Evolutionary conservation across 2,329 filamentous ascomycete genomes (phyloP), one percentile per base, ranked within the genome.

Genomic region (Colletotrichum eremochloae): DNA sequence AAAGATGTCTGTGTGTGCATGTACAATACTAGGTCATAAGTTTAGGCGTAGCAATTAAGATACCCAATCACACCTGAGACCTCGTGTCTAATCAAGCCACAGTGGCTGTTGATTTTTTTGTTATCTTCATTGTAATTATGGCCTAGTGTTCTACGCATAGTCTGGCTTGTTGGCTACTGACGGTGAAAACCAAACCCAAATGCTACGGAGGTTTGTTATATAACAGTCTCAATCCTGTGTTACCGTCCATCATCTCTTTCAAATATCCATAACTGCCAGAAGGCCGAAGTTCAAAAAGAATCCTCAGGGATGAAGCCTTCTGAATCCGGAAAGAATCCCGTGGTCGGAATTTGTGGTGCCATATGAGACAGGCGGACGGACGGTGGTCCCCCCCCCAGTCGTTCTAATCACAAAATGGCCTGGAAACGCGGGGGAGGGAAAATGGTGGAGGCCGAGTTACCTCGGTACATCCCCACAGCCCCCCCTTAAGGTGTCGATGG

Each of bases 361-460:
- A 72, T 64, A 60, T 72, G 69, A 72, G 53, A 40, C 29, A 20
- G 48, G n/a, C 40, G n/a, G 31, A 29, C 55, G 48, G 20, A 20
- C 18, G 12, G 24, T 24, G 24, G 24, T 1, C 6, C 38, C 24
- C 53, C 56, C 68, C 63, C 68, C 68, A 55, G 44, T 52, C 46
- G 63, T 40, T 48, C 31, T 65, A 71, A 68, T 68, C 64, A 5
- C 61, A 42, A 71, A 68, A 68, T 60, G 58, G 58, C 52, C 52
- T 68, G 58, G 65, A 40, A 61, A 68, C 70, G 70, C 70, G 70
- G 70, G 70, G 70, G 70, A 72, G 42, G 38, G 9, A 24, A 46
- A 38, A 6, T 42, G 42, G 70, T 52, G 70, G 66, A 72, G 70
- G 66, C 70, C 70, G 70, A 72, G 70, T 72, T 72, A 70, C 70